These are phyloP conservation scores for Phylloporus sp. DNA, from an alignment of 768 basidiomycete species.

Conservation along the genomic window DNA sequence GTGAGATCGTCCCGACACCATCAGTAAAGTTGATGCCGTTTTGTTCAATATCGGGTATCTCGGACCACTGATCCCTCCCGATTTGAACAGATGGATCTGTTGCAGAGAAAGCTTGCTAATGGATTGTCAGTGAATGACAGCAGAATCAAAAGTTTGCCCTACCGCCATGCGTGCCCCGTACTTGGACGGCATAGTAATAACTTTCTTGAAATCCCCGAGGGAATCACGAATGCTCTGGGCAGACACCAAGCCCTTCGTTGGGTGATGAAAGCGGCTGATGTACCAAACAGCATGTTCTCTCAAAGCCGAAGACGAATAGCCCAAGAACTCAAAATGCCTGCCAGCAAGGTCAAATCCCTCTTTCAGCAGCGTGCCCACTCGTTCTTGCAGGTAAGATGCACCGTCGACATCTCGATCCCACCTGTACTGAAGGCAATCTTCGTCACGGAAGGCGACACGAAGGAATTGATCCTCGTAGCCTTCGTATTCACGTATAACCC, in stretches of 20 bases:
- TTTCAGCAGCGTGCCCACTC: slow-evolving; percentile 58
- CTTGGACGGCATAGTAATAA: slow-evolving; percentile 64
- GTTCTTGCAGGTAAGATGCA: slow-evolving; percentile 47
- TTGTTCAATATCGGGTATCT: slow-evolving; percentile 53
- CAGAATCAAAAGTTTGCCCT: background rate
- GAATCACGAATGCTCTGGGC: slow-evolving; percentile 56
- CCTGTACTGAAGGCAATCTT: slow-evolving; percentile 69
- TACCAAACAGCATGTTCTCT: slow-evolving; percentile 85
- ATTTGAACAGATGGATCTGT: slow-evolving; percentile 72
- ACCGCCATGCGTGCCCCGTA: slow-evolving; percentile 74
- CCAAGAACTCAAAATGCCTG: slow-evolving; percentile 72
- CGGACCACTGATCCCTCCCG: slow-evolving; percentile 53
- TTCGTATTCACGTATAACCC: slow-evolving; percentile 66
- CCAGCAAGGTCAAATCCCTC: slow-evolving; percentile 69
- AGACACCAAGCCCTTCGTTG: slow-evolving; percentile 42
- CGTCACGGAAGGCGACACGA: slow-evolving; percentile 82
- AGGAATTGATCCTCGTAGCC: slow-evolving; percentile 66
- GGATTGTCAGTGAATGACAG: slow-evolving; percentile 6
- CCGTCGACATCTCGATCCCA: slow-evolving; percentile 70
- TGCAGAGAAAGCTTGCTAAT: slow-evolving; percentile 71
- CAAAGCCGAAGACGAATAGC: slow-evolving; percentile 75
- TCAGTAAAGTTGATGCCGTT: slow-evolving; percentile 59
- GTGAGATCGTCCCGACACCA: slow-evolving; percentile 77
- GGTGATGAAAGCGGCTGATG: slow-evolving; percentile 56
- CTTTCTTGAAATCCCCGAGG: slow-evolving; percentile 65